Conservation (phyloP, 768 basidiomycete species). For the Asterophora lycoperdoides region DNA sequence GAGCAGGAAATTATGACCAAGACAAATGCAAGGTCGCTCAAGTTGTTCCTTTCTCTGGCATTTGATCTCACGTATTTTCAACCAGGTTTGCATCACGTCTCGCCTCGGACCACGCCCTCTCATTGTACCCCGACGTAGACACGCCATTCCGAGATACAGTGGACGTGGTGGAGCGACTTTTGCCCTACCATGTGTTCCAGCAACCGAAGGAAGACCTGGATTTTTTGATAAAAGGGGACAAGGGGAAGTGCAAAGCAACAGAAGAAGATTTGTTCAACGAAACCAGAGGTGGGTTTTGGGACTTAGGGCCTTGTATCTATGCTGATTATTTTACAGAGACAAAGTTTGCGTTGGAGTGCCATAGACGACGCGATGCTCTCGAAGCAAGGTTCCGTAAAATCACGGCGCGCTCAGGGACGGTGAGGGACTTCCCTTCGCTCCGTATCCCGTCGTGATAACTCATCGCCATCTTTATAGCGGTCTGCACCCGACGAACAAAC, state of each 20-base stretch:
- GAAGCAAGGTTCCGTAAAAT: constrained; percentile 55
- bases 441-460: background rate
- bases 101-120: constrained; percentile 57
- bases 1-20: constrained; percentile 46
- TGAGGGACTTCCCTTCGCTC: constrained; percentile 26
- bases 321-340: constrained; percentile 46
- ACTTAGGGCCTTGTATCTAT: background rate
- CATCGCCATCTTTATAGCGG: constrained; percentile 39
- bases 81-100: constrained; percentile 52
- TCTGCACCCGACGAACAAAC: constrained; percentile 58
- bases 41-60: background rate
- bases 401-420: constrained; percentile 53
- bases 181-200: constrained; percentile 79
- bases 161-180: constrained; percentile 66
- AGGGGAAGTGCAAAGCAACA: constrained; percentile 62
- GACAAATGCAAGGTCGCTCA: constrained; percentile 44
- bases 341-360: constrained; percentile 63
- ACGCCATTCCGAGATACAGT: constrained; percentile 57
- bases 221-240: constrained; percentile 29
- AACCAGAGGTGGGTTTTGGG: constrained; percentile 42
- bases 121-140: constrained; percentile 63
- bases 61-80: constrained; percentile 1
- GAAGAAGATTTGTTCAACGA: constrained; percentile 41
- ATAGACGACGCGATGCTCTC: constrained; percentile 51
- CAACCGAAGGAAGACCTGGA: constrained; percentile 66